These are phyloP conservation scores for Blastobotrys peoriensis DNA, from an alignment of 805 yeast species.

Conservation along the genomic window DNA sequence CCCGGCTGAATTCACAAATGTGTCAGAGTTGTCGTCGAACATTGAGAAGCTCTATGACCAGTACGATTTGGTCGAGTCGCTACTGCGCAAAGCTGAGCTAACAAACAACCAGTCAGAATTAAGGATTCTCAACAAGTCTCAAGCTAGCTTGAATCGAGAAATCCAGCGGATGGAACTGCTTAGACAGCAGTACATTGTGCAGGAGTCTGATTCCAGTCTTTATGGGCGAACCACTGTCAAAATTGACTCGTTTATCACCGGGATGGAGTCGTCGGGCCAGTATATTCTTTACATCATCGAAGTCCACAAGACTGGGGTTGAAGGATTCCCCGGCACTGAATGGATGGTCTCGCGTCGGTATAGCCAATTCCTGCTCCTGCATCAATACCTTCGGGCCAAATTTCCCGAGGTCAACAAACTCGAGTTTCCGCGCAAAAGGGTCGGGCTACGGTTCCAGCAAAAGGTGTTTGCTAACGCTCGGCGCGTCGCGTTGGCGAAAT, in stretches of 20 bases:
- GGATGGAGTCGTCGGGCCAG: conserved; percentile 49
- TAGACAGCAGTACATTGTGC: conserved; percentile 74
- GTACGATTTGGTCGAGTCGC: conserved; percentile 54
- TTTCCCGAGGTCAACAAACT: conserved; percentile 47
- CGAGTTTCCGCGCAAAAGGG: conserved; percentile 47
- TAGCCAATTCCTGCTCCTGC: conserved; percentile 71
- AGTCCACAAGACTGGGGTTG: conserved; percentile 46
- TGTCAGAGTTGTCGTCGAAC: conserved; percentile 50
- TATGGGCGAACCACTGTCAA: conserved; percentile 39
- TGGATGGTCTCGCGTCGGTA: conserved; percentile 92
- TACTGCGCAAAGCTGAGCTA: conserved; percentile 74
- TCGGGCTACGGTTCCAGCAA: conserved; percentile 65
- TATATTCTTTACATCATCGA: conserved; percentile 70
- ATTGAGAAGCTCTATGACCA: conserved; percentile 58
- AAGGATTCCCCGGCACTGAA: conserved; percentile 46
- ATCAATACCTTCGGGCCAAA: conserved; percentile 52
- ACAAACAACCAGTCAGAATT: conserved; percentile 70
- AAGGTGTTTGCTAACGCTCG: conserved; percentile 59
- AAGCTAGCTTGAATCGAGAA: conserved; percentile 60
- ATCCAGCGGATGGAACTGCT: conserved; percentile 67
- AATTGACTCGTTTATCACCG: conserved; percentile 45
- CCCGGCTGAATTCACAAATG: conserved; percentile 21
- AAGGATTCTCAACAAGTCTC: conserved; percentile 62
- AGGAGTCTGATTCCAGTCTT: conserved; percentile 73
- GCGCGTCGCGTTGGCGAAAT: conserved; percentile 52